phyloP scores from a whole-genome alignment of 2,329 filamentous ascomycete species.

The Monosporascus sp. region DNA sequence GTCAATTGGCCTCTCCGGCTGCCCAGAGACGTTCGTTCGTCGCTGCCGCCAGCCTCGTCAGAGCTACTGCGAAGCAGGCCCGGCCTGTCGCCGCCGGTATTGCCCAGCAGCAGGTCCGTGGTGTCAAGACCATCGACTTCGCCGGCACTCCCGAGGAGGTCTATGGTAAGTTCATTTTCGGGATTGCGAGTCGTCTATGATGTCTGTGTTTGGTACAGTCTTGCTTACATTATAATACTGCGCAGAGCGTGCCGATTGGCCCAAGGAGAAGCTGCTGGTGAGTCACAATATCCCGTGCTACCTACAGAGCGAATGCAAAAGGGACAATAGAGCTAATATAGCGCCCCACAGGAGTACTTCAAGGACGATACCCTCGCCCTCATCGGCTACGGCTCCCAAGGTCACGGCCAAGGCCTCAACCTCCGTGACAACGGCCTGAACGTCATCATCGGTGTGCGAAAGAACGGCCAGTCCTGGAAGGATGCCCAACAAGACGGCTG shows the following conservation, averaged over 20 bases:
- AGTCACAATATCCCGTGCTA: slow-evolving; percentile 36
- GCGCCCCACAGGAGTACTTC: slow-evolving; percentile 77
- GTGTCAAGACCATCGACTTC: slow-evolving; percentile 98
- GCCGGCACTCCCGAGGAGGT: slow-evolving; percentile 92
- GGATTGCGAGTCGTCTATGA: neutral
- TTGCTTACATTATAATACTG: slow-evolving; percentile 22
- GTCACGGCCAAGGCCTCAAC: slow-evolving; percentile 98
- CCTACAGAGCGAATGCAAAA: neutral
- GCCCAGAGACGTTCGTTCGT: slow-evolving; percentile 59
- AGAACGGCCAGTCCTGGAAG: slow-evolving; percentile 97
- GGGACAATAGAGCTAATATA: slow-evolving; percentile 12
- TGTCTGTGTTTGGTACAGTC: neutral
- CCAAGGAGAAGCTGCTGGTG: slow-evolving; percentile 93
- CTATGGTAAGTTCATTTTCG: slow-evolving; percentile 60
- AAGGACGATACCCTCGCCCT: slow-evolving; percentile 99
- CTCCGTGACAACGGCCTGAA: slow-evolving; percentile 99
- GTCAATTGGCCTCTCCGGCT: slow-evolving; percentile 56
- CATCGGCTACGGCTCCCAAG: slow-evolving; percentile 97
- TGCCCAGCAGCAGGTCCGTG: slow-evolving; percentile 63
- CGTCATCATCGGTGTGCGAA: slow-evolving; percentile 97
- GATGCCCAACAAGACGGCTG: slow-evolving; percentile 96
- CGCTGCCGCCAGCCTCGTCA: slow-evolving; percentile 51
- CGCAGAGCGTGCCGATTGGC: slow-evolving; percentile 95
- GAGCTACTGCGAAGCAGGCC: slow-evolving; percentile 46
- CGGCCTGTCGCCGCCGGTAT: slow-evolving; percentile 42